Percentiles rank a stretch among this genome's conserved stretches.
phyloP scores from a whole-genome alignment of 345 rosid species.

The Lenwebbia sp. region DNA sequence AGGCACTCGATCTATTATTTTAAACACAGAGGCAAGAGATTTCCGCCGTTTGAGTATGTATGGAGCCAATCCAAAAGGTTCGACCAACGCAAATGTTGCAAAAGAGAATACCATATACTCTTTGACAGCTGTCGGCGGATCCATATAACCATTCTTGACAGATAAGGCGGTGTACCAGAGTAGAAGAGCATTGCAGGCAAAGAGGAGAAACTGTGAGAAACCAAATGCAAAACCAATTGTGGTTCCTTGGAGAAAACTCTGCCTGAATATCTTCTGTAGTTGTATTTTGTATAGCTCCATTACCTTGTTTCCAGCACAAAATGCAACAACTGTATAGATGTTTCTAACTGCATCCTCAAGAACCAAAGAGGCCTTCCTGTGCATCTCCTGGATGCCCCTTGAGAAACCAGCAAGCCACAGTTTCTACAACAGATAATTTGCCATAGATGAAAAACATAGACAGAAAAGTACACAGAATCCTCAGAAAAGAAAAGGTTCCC shows the following conservation, averaged over 20 bases:
- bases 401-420: conserved; percentile 99
- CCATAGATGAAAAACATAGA: background rate
- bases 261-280: conserved; percentile 62
- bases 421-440: conserved; percentile 44
- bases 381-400: conserved; percentile 99
- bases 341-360: conserved; percentile 99
- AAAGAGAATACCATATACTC: conserved; percentile 98
- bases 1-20: conserved; percentile 94
- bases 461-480: background rate
- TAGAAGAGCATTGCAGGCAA: conserved; percentile 96
- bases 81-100: conserved; percentile 97
- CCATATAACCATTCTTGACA: conserved; percentile 34
- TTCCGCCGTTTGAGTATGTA: conserved; percentile 90
- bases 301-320: conserved; percentile 97
- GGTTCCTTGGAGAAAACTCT: conserved; percentile 90
- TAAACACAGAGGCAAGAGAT: conserved; percentile 90
- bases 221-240: conserved; percentile 96
- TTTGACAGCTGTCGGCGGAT: conserved; percentile 67
- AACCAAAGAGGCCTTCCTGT: conserved; percentile 93
- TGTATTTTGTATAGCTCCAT: conserved; percentile 96
- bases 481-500: background rate
- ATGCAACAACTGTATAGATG: conserved; percentile 96
- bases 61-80: conserved; percentile 99
- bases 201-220: conserved; percentile 97
- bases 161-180: conserved; percentile 86